Conservation (phyloP, 208 protist genomes). For the Leishmania guyanensis region DNA sequence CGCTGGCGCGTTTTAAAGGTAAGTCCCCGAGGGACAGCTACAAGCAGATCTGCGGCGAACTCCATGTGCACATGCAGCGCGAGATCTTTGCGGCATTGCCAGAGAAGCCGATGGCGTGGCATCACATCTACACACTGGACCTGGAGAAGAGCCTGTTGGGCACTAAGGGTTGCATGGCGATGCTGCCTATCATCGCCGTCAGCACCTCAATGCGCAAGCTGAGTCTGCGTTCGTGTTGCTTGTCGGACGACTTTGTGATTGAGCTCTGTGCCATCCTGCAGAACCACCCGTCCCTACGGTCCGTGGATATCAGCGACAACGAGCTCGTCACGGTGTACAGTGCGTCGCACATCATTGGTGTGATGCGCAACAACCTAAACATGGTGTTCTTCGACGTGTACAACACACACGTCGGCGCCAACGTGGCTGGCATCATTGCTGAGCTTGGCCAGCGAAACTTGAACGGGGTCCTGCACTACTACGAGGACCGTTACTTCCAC, state of each 20-base stretch:
- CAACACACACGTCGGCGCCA: conserved; percentile 72
- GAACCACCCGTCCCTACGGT: conserved; percentile 65
- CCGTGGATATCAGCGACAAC: conserved; percentile 77
- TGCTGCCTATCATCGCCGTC: conserved; percentile 74
- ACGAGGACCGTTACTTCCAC: conserved; percentile 79
- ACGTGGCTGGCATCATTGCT: conserved; percentile 72
- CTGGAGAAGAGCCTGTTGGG: conserved; percentile 55
- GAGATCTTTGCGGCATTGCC: conserved; percentile 55
- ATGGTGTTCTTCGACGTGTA: conserved; percentile 67
- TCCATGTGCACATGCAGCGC: conserved; percentile 65
- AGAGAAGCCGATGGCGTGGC: conserved; percentile 63
- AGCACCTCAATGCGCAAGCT: conserved; percentile 74
- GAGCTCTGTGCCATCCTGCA: conserved; percentile 62
- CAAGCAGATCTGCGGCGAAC: conserved; percentile 76
- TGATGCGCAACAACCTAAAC: conserved; percentile 77
- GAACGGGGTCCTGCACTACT: conserved; percentile 68
- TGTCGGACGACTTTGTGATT: conserved; percentile 75
- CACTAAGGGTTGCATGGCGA: conserved; percentile 74
- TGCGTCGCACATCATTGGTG: conserved; percentile 61
- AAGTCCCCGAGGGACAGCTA: conserved; percentile 81
- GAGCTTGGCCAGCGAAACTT: conserved; percentile 57
- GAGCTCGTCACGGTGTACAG: conserved; percentile 77
- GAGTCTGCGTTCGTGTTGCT: conserved; percentile 53
- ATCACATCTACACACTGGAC: conserved; percentile 70
- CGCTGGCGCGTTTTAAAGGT: conserved; percentile 70